A percentile compares a stretch with the other conserved stretches of the same genome.
Evolutionary conservation across 176 grass and related monocot species (phyloP).

Genomic region (Chrysopogon serrulatus): DNA sequence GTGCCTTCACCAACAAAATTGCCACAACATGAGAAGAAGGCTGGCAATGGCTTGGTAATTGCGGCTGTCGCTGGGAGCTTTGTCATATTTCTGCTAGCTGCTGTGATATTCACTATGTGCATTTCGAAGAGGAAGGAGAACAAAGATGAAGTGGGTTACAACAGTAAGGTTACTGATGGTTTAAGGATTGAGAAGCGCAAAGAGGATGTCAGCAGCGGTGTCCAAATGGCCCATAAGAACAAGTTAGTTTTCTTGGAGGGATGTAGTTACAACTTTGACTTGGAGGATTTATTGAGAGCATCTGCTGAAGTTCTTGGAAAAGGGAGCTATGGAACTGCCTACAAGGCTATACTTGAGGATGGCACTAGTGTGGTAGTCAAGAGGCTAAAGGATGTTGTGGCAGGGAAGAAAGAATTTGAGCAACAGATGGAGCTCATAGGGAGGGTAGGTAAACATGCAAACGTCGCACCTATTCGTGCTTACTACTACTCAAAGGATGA

Average conservation of each 20-base stretch:
- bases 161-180: conserved; percentile 25
- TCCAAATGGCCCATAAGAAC: conserved; percentile 89
- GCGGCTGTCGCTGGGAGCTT: conserved; percentile 58
- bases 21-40: conserved; percentile 36
- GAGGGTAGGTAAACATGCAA: conserved; percentile 67
- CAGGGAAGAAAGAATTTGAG: conserved; percentile 96
- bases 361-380: conserved; percentile 81
- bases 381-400: conserved; percentile 85
- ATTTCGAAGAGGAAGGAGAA: conserved; percentile 69
- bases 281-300: conserved; percentile 91
- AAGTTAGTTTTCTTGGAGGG: conserved; percentile 92
- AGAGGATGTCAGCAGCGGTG: conserved; percentile 70
- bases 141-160: conserved; percentile 34
- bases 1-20: conserved; percentile 32
- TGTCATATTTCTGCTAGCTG: conserved; percentile 59
- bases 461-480: conserved; percentile 67
- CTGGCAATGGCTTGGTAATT: conserved; percentile 57
- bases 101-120: conserved; percentile 49
- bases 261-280: conserved; percentile 88
- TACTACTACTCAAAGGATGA: conserved; percentile 99
- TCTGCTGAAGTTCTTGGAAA: conserved; percentile 97
- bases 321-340: conserved; percentile 91
- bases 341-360: conserved; percentile 90
- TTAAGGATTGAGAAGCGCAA: conserved; percentile 61
- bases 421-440: conserved; percentile 91